Percentiles rank a stretch among this genome's conserved stretches.
Conservation (phyloP, 352 stramenopile genomes). For the Globisporangium solare region DNA sequence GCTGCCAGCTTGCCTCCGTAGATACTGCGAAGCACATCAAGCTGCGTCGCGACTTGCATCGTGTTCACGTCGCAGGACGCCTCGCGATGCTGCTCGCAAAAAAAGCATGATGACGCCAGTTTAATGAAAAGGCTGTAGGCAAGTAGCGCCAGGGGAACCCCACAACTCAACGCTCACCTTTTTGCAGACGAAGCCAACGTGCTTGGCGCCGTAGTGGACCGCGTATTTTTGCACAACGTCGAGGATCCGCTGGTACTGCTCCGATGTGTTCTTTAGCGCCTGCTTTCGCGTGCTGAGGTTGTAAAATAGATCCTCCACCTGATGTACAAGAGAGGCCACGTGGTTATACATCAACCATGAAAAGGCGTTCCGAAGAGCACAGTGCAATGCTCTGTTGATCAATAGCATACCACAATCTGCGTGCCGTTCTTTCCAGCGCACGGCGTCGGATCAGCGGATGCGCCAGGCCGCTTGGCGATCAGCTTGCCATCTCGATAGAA, state of each 20-base stretch:
- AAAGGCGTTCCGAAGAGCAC: background rate
- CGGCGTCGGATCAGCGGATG: slow-evolving; percentile 52
- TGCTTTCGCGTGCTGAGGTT: slow-evolving; percentile 94
- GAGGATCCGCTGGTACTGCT: slow-evolving; percentile 94
- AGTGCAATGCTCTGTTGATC: background rate
- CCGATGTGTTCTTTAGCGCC: slow-evolving; percentile 89
- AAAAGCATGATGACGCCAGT: background rate
- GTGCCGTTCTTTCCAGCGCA: slow-evolving; percentile 82
- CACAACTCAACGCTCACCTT: slow-evolving; percentile 45
- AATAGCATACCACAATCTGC: slow-evolving; percentile 51
- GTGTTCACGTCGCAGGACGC: slow-evolving; percentile 79
- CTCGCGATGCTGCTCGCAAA: slow-evolving; percentile 50
- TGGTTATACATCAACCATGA: background rate
- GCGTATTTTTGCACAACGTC: slow-evolving; percentile 97
- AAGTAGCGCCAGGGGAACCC: too few relatives aligned
- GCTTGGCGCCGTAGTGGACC: slow-evolving; percentile 87
- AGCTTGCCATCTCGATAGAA: slow-evolving; percentile 90
- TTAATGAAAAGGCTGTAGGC: too few relatives aligned
- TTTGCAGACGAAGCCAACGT: slow-evolving; percentile 95
- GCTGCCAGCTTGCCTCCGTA: slow-evolving; percentile 67
- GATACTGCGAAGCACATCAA: slow-evolving; percentile 71
- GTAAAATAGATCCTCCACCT: slow-evolving; percentile 98
- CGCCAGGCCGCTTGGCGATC: slow-evolving; percentile 63
- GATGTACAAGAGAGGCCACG: background rate
- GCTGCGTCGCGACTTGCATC: slow-evolving; percentile 46